Base-by-base conservation (phyloP, 768 basidiomycete species). In the Agaricus blazei region DNA sequence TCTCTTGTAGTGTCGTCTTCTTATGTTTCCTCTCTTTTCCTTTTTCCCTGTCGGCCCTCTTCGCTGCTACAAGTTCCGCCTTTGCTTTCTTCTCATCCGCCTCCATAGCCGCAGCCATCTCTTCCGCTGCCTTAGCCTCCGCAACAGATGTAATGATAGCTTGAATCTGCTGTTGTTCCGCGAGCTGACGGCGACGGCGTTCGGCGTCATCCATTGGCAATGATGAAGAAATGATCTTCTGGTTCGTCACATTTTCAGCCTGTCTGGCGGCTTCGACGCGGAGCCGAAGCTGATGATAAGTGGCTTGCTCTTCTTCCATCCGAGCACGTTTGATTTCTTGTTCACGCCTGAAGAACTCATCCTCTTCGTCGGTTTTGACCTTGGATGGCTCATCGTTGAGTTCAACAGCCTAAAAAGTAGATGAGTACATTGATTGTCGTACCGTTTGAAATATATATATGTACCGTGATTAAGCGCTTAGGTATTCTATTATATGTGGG, bases 401-500 rank as follows among this genome's bases (percentile, higher is more conserved):
- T 26, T 55, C 47, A 15, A 55, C 24, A 6, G 54, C 54, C 54
- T 55, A 15, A 27, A 15, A 11, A 38, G 14, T 19, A 40, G 37
- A 27, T 24, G 23, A 15, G 23, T 26, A 53, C 9, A 44, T 14
- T 7, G 24, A 3, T 34, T 14, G 12, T n/a, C n/a, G n/a, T 26
- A 28, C 8, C 2, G 7, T 11, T 34, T 34, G 7, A 34, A 31
- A 15, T 7, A 26, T 31, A n/a, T 4, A 34, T 34, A 23, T 62
- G 38, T 45, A 74, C 74, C 60, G 54, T 49, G 49, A 55, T 50
- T 55, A 55, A 42, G 54, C 87, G 79, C 65, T 91, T 90, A 14
- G 93, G 90, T 81, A 97, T 96, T 62, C 92, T 83, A 67, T 87
- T 95, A 27, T 81, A 87, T n/a, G 82, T 66, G 29, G 85, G 84